A percentile compares a stretch with the other conserved stretches of the same genome.
phyloP scores from a whole-genome alignment of 345 rosid genomes.

The Boechera divaricarpa region DNA sequence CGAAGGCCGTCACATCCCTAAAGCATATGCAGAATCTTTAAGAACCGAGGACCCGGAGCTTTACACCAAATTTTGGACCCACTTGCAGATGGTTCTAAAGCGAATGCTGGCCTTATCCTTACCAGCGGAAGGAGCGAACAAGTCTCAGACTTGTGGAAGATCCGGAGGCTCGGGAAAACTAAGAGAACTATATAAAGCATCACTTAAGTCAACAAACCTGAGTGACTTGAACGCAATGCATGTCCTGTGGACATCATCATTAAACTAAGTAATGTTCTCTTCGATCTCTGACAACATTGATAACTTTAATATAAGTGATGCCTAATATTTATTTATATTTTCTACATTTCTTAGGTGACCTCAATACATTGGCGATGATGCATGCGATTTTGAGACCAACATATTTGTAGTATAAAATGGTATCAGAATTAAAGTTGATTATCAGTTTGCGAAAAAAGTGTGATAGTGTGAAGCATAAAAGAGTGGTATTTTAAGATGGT shows the following conservation, averaged over 20 bases:
- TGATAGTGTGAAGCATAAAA: background rate
- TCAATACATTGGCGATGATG: background rate
- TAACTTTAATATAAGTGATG: background rate
- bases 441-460: background rate
- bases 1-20: conserved; percentile 61
- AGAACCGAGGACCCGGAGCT: conserved; percentile 54
- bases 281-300: background rate
- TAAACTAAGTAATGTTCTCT: conserved; percentile 7
- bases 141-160: conserved; percentile 47
- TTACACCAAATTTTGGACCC: conserved; percentile 69
- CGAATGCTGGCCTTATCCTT: conserved; percentile 61
- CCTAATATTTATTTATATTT: background rate
- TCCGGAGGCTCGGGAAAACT: conserved; percentile 62
- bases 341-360: background rate
- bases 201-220: conserved; percentile 62
- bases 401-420: background rate
- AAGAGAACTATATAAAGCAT: conserved; percentile 78
- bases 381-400: background rate
- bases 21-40: conserved; percentile 46
- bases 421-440: background rate
- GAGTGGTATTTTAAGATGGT: background rate
- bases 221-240: conserved; percentile 65
- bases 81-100: conserved; percentile 72
- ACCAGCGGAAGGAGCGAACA: conserved; percentile 48
- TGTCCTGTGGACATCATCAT: conserved; percentile 61